These are phyloP conservation scores for Verticillium dahliae DNA, from an alignment of 2,329 filamentous ascomycete genomes.

Conservation along the genomic window DNA sequence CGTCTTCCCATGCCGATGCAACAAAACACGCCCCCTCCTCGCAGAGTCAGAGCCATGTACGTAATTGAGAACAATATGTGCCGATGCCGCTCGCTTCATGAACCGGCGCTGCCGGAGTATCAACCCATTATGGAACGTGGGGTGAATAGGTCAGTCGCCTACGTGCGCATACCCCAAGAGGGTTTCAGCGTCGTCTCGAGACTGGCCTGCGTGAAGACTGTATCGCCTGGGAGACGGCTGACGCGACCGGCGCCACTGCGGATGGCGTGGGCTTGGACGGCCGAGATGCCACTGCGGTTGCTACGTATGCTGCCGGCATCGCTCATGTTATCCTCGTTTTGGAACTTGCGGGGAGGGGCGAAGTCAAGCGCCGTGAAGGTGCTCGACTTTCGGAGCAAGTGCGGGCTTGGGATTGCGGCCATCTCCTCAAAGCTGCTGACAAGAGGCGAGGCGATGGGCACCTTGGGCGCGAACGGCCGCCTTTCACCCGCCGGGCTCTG, in stretches of 20 bases:
- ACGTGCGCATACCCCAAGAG: conserved; percentile 47
- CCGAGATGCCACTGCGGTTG: conserved; percentile 72
- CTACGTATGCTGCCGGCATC: conserved; percentile 60
- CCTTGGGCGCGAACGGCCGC: conserved; percentile 66
- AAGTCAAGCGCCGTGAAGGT: conserved; percentile 79
- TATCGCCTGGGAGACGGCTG: conserved; percentile 74
- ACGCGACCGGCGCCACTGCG: conserved; percentile 80
- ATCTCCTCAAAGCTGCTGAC: conserved; percentile 84
- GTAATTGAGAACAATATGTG: not conserved
- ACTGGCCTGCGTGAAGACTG: conserved; percentile 70
- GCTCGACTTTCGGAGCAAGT: conserved; percentile 67
- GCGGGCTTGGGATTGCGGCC: conserved; percentile 78
- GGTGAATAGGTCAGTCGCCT: not conserved
- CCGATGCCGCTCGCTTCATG: not conserved
- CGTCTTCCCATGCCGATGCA: not conserved
- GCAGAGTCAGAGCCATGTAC: not conserved
- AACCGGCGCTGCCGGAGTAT: conserved; percentile 2
- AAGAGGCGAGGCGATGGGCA: conserved; percentile 71
- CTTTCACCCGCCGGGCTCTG: conserved; percentile 59
- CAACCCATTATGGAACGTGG: not conserved
- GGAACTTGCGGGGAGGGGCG: conserved; percentile 69
- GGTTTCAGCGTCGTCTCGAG: conserved; percentile 56
- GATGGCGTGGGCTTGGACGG: conserved; percentile 62
- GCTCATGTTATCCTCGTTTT: conserved; percentile 53
- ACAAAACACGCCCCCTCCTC: not conserved